Base-by-base conservation (phyloP, 1,284 basidiomycete genomes). In the Mycena sp. region DNA sequence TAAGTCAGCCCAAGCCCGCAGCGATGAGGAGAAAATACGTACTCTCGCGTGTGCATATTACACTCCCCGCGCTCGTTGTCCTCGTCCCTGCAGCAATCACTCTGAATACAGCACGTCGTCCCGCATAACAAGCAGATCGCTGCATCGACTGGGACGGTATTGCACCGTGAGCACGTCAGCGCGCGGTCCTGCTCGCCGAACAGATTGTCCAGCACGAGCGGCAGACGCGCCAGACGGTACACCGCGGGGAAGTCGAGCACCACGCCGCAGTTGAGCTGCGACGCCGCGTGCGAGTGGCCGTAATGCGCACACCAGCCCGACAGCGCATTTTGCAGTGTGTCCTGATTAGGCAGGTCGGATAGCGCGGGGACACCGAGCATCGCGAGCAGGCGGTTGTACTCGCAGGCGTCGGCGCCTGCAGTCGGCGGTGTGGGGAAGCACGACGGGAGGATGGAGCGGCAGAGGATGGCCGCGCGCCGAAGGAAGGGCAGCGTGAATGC, bases 101-200 rank as follows among this genome's bases (percentile, higher is more conserved):
- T 94, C 73, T 96, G 94, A 79, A 96, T 87, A 74, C 98, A 99
- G 9, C 94, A 89, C 17, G 92, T 87, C 45, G 89, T 83, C 1
- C 97, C 97, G 71, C 98, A 99, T 53, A 96, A 83, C 63, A 99
- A 78, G 75, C 97, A 99, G 4, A 99, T 87, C 0, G 96, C 97
- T 9, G 94, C 94, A 71, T 95, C 94, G 5, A 85, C 80, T 0
- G 97, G 96, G 7, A 93, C 86, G 0, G 89, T 92, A 48, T 86
- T 83, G 77, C 97, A 99, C 37, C 87, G 85, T 40, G 80, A 78
- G 75, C 98, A 99, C 28, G 84, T 84, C 74, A 93, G 80, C 66
- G 85, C 80, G 78, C 88, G 82, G 73, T 91, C 84, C 72, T 92
- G 82, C 70, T 86, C 82, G 21, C 88, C 87, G 68, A 98, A 93